Conservation (phyloP, 2,329 filamentous ascomycete species). For the Trichoderma atroviride region DNA sequence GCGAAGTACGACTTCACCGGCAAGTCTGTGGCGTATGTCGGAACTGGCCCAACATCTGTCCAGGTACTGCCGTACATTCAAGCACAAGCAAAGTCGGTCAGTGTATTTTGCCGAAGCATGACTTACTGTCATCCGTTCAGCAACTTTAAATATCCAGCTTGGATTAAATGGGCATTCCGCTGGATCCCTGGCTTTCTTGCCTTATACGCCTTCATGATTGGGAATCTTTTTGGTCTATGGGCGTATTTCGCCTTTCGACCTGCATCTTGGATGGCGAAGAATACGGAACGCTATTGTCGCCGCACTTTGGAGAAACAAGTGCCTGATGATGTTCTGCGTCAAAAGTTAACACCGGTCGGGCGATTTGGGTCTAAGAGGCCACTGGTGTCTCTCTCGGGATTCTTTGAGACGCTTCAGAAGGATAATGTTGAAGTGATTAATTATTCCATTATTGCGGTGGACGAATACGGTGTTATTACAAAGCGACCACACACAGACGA, state of each 20-base stretch:
- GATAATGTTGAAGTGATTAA: background rate
- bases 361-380: background rate
- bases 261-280: background rate
- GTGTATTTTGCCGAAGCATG: conserved; percentile 1
- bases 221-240: background rate
- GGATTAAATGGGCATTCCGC: background rate
- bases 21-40: background rate
- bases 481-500: background rate
- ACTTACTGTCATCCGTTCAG: background rate
- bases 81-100: conserved; percentile 8
- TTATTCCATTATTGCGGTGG: background rate
- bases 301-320: background rate
- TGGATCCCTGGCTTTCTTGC: background rate
- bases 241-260: background rate
- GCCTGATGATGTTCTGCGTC: background rate
- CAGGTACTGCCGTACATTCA: conserved; percentile 1
- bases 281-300: background rate
- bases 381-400: background rate
- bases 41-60: background rate
- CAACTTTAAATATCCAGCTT: background rate
- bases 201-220: background rate
- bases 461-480: background rate
- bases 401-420: background rate
- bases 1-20: background rate
- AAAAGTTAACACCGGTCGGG: background rate